Base-by-base conservation (phyloP, 805 yeast species). In the Myxozyma melibiosi region DNA sequence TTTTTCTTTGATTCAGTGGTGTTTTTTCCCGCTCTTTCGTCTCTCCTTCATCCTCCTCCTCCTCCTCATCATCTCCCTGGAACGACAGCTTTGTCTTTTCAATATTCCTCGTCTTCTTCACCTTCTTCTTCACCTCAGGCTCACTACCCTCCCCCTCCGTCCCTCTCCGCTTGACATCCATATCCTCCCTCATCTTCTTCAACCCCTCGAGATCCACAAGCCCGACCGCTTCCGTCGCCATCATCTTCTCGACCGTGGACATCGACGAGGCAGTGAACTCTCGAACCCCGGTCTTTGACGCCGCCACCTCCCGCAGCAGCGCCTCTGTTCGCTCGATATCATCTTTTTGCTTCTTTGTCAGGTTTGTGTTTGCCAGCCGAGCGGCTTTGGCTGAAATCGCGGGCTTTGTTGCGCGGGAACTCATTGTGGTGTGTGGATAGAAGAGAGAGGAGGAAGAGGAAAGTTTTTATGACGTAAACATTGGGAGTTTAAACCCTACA, bases 141-240 rank as follows among this genome's bases (percentile, higher is more conserved):
- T 25, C 37, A 3, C 16, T 16, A 22, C 14, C 24, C 27, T 16
- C 22, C 8, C 50, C 55, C 11, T 22, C 25, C 8, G 9, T 50
- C 38, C 22, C 13, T 20, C 47, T 18, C 31, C 33, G 16, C 22
- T 46, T 43, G 16, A 20, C 58, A 6, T 14, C 28, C 18, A 48
- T 41, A 5, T 47, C 55, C 31, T 46, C 53, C 25, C 53, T 14
- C 54, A 55, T 27, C 43, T 33, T 20, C 31, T 33, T 46, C 63
- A 46, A 41, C 31, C 33, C 33, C 9, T 40, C 55, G 18, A 31
- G 39, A 22, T 25, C 52, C 3, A 57, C 56, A n/a, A 57, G 41
- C 37, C 61, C 61, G 13, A 57, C 49, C 14, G 60, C 33, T 20
- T 53, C 60, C 13, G 7, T 55, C 20, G 41, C 47, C 28, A 48